Conservation (phyloP, 192 early-diverging fungal species). For the Coemansia sp. region DNA sequence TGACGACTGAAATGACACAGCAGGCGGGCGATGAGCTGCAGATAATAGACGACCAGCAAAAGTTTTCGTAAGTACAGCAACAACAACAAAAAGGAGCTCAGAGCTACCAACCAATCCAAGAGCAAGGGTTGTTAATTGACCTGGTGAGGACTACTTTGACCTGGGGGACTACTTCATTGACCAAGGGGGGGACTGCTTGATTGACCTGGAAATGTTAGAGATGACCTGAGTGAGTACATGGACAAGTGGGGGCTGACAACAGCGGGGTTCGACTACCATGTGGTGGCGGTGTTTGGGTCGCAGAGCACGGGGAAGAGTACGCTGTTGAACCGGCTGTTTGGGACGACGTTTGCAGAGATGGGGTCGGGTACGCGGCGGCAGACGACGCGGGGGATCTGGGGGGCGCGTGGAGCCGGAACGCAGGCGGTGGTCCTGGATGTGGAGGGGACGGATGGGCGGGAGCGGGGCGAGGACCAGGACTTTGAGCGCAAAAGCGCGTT, state of each 20-base stretch:
- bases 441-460: constrained; percentile 97
- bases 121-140: too few relatives aligned
- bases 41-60: constrained; percentile 43
- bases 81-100: not conserved
- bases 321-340: constrained; percentile 91
- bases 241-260: constrained; percentile 73
- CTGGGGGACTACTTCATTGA: too few relatives aligned
- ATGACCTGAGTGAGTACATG: constrained; percentile 71
- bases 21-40: too few relatives aligned
- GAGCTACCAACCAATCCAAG: too few relatives aligned
- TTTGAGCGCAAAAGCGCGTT: constrained; percentile 98
- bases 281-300: constrained; percentile 97
- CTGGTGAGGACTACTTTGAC: too few relatives aligned
- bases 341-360: constrained; percentile 96
- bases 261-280: constrained; percentile 90
- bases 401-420: constrained; percentile 66
- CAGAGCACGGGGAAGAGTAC: constrained; percentile 99
- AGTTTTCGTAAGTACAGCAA: constrained; percentile 48
- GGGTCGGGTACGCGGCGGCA: constrained; percentile 74
- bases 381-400: constrained; percentile 99
- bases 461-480: constrained; percentile 97
- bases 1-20: too few relatives aligned
- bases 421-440: constrained; percentile 93
- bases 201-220: constrained; percentile 51
- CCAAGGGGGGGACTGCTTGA: too few relatives aligned